Percentiles rank a stretch among this genome's conserved stretches.
phyloP scores from a whole-genome alignment of 805 yeast genomes.

The Candida stauntonica region DNA sequence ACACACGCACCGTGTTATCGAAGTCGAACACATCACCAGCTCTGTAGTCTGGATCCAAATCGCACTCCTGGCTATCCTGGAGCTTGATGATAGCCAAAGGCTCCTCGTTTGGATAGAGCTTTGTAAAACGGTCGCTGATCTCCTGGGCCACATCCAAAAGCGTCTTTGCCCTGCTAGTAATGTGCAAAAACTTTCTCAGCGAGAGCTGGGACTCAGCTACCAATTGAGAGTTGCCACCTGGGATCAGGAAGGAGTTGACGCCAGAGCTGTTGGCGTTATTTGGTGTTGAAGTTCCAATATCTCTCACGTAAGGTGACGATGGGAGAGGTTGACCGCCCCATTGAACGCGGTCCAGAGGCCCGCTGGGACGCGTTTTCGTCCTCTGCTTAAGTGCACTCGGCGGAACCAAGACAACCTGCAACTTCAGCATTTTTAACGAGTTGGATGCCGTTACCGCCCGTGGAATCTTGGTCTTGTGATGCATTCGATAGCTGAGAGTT shows the following conservation, averaged over 20 bases:
- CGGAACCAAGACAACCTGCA: slow-evolving; percentile 42
- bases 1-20: slow-evolving; percentile 43
- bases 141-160: slow-evolving; percentile 49
- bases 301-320: slow-evolving; percentile 20
- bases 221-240: too few relatives aligned
- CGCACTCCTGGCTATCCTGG: slow-evolving; percentile 67
- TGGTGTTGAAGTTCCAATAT: slow-evolving; percentile 35
- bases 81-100: slow-evolving; percentile 52
- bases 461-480: background rate
- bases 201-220: too few relatives aligned
- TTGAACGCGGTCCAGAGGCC: background rate
- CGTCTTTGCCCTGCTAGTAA: slow-evolving; percentile 46
- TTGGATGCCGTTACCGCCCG: background rate
- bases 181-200: slow-evolving; percentile 55
- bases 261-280: slow-evolving; percentile 27
- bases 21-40: slow-evolving; percentile 61
- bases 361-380: background rate
- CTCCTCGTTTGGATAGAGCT: slow-evolving; percentile 61
- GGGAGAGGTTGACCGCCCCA: background rate
- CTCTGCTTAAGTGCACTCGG: slow-evolving; percentile 30
- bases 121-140: slow-evolving; percentile 49
- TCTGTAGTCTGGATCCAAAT: slow-evolving; percentile 71
- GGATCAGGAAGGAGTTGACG: background rate
- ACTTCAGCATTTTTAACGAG: slow-evolving; percentile 32
- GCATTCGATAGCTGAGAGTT: background rate